Base-by-base conservation (phyloP, 371 early-diverging fungal genomes). In the Phascolomyces articulosus region DNA sequence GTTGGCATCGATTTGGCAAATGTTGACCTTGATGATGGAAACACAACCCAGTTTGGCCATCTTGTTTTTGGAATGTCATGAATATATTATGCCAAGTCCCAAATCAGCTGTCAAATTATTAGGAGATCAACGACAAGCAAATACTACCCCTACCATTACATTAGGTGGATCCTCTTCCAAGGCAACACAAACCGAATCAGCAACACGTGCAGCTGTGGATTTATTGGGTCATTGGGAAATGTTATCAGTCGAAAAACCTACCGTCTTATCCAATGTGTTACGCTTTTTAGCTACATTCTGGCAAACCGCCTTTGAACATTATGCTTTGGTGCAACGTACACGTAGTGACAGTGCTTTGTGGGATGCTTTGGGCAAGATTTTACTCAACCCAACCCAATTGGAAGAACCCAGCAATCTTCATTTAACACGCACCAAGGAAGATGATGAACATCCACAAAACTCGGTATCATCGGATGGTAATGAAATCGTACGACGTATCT, bases 51-150 rank as follows among this genome's bases (percentile, higher is more conserved):
- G 79, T 16, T 61, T 82, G 4, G 77, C 78, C 27, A 66, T 82
- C 16, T 60, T 82, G 38, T 82, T 82, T 54, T 63, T 82, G 40
- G 82, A 82, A 51, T 82, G 82, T 60, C 76, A 78, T n/a, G 82
- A 82, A 58, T 71, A 70, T 8, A 74, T 82, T 47, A 72, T 82
- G 79, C 82, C 82, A 4, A 82, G 82, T 53, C 82, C 82, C 7
- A 82, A 82, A 49, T 77, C 82, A 8, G 76, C 82, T 8, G 68
- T 68, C 49, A 82, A 82, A 58, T 77, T 89, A 56, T 65, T 79
- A 66, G 88, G 85, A 24, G 89, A 91, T 60, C 85, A 87, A 53
- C 78, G 80, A 41, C 77, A 75, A 2, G 75, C 74, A 4, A n/a
- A 2, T 1, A 15, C 0, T 44, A 0, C 2, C 16, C 16, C 44